Conservation (phyloP, 192 early-diverging fungal species). For the Obelidium mucronatum region DNA sequence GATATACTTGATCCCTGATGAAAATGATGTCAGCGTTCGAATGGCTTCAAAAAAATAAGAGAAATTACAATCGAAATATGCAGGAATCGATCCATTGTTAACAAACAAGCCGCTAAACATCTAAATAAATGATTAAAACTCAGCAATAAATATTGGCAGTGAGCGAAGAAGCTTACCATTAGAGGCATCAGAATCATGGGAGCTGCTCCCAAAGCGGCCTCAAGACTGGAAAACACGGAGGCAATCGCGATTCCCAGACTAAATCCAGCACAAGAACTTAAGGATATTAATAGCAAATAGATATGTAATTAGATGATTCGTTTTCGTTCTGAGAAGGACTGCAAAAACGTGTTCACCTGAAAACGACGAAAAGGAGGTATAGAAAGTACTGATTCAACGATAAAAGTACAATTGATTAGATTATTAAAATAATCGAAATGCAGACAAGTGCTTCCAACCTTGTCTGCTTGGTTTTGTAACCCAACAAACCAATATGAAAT, state of each 20-base stretch:
- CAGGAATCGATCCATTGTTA: slow-evolving; percentile 63
- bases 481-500: slow-evolving; percentile 69
- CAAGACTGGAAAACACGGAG: slow-evolving; percentile 50
- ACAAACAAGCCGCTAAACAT: slow-evolving; percentile 62
- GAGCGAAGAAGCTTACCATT: slow-evolving; percentile 42
- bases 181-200: slow-evolving; percentile 62
- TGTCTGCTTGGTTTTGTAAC: slow-evolving; percentile 48
- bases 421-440: slow-evolving; percentile 33
- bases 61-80: slow-evolving; percentile 57
- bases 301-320: background rate
- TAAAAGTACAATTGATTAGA: background rate
- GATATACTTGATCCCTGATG: slow-evolving; percentile 43
- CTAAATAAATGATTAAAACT: slow-evolving; percentile 20
- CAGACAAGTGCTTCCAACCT: no score
- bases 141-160: background rate
- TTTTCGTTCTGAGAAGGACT: no score
- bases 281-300: slow-evolving; percentile 4
- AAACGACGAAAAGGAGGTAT: slow-evolving; percentile 16
- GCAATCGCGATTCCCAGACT: slow-evolving; percentile 60
- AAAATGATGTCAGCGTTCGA: background rate
- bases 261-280: slow-evolving; percentile 52
- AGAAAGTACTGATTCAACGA: slow-evolving; percentile 24
- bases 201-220: slow-evolving; percentile 50
- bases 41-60: background rate
- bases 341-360: background rate